Evolutionary conservation across 345 rosid species (phyloP).

Genomic region (Cardamine chenopodiifolia): DNA sequence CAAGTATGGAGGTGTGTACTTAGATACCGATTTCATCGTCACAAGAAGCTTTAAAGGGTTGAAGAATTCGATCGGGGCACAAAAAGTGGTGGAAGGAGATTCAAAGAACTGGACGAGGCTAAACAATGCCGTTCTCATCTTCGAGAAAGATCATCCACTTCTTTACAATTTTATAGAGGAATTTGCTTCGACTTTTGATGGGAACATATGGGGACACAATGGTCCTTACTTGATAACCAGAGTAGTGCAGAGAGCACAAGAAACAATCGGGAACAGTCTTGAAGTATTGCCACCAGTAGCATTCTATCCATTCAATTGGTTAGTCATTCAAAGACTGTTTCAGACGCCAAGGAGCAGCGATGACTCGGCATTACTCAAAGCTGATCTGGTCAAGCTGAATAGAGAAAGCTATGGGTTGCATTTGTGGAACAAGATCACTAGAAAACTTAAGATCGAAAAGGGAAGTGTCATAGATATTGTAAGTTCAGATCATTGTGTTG

Average conservation of each 20-base stretch:
- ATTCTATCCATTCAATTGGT: conserved; percentile 79
- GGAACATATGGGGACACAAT: conserved; percentile 83
- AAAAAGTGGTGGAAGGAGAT: conserved; percentile 49
- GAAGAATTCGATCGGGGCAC: conserved; percentile 79
- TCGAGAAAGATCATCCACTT: conserved; percentile 70
- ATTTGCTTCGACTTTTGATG: conserved; percentile 72
- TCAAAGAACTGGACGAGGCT: conserved; percentile 70
- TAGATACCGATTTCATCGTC: conserved; percentile 79
- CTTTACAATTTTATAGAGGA: conserved; percentile 65
- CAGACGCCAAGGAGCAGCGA: conserved; percentile 47
- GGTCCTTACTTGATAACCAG: conserved; percentile 85
- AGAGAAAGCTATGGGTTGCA: conserved; percentile 62
- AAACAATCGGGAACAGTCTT: conserved; percentile 48
- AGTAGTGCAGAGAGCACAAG: conserved; percentile 51
- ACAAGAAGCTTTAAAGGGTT: conserved; percentile 54
- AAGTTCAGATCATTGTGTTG: conserved; percentile 56
- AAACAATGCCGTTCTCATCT: conserved; percentile 74
- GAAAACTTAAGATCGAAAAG: conserved; percentile 53
- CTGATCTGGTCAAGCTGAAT: conserved; percentile 58
- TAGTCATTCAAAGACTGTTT: conserved; percentile 55
- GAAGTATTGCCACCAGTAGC: conserved; percentile 63
- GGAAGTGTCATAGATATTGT: conserved; percentile 66
- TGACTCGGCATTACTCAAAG: conserved; percentile 48
- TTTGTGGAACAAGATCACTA: conserved; percentile 77
- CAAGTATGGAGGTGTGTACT: conserved; percentile 77